Evolutionary conservation across 371 early-diverging fungal genomes (phyloP), one percentile per base, ranked within the genome.

Genomic region (Rhizomucor pusillus): DNA sequence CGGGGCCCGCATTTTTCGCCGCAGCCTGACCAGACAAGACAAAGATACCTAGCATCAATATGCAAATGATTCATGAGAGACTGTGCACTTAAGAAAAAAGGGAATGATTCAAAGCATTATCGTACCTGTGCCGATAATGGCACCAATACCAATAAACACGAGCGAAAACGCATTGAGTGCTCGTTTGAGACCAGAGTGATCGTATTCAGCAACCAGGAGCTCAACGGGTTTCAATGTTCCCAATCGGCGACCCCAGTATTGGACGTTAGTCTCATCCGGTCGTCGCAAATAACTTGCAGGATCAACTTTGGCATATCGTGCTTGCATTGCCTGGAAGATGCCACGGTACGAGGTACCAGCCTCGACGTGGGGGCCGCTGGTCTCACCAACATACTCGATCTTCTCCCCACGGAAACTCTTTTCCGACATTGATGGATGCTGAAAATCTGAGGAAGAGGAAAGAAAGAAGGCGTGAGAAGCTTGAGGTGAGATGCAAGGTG

Each of bases 1-100:
- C 88, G 5, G 93, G 93, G 1, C 93, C 93, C 18, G 92, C 86
- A 51, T 88, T 80, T 12, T 77, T 65, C 1, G 82, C 87, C 11
- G 93, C 93, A 6, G 91, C 90, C 9, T 75, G 69, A 49, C 91
- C 91, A 34, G 84, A 79, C n/a, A 84, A 57, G 18, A 79, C 81
- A 56, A 79, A 86, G 46, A 82, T 85, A 39, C 82, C 82, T 22
- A 67, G 65, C 45, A 88, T 88, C 54, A 90, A 86, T 49, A 87
- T 88, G 33, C 78, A 82, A 57, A 90, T 90, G 54, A 82, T 76
- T 52, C 75, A 79, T 22, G 77, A 65, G 59, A 71, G 9, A 20
- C 5, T n/a, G 23, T 0, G 11, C 12, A 23, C 24, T 2, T 47
- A 24, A 20, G 13, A 9, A 24, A 37, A 11, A 37, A 25, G 12